Percentiles rank a stretch among this genome's conserved stretches.
Conservation (phyloP, 306 rosid species). For the Amphicarpaea edgeworthii region DNA sequence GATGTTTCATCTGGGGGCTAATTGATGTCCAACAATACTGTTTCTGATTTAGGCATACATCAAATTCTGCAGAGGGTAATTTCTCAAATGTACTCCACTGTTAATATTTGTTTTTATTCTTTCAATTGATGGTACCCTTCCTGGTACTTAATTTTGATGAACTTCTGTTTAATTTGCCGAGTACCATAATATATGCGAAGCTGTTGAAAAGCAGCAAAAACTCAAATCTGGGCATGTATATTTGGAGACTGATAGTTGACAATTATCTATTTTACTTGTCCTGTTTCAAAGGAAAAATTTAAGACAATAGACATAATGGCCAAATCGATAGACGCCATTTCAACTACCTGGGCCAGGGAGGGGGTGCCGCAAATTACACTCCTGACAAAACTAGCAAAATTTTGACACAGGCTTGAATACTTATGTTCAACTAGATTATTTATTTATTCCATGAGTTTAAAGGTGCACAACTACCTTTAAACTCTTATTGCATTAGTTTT, state of each 20-base stretch:
- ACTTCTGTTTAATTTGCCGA: background rate
- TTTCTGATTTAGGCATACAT: conserved; percentile 40
- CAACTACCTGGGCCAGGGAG: background rate
- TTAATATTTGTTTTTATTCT: conserved; percentile 1
- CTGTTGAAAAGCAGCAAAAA: background rate
- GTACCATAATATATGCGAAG: background rate
- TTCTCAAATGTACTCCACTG: conserved; percentile 29
- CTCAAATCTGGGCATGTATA: background rate
- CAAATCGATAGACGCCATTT: background rate
- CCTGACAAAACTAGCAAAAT: background rate
- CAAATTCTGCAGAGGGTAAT: conserved; percentile 34
- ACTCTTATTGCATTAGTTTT: no score
- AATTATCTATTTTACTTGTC: background rate
- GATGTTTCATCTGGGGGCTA: conserved; percentile 26
- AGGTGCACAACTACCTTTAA: no score
- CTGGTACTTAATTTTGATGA: background rate
- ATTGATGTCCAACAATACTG: conserved; percentile 36
- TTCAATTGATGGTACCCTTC: conserved; percentile 18
- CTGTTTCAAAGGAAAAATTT: background rate
- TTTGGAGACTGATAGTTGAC: background rate
- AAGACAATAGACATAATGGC: background rate
- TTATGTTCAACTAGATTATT: no score
- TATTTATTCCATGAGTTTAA: no score
- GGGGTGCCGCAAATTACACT: background rate
- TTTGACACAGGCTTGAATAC: no score